phyloP scores from a whole-genome alignment of 2,329 filamentous ascomycete species.

The Epichloe gansuensis region DNA sequence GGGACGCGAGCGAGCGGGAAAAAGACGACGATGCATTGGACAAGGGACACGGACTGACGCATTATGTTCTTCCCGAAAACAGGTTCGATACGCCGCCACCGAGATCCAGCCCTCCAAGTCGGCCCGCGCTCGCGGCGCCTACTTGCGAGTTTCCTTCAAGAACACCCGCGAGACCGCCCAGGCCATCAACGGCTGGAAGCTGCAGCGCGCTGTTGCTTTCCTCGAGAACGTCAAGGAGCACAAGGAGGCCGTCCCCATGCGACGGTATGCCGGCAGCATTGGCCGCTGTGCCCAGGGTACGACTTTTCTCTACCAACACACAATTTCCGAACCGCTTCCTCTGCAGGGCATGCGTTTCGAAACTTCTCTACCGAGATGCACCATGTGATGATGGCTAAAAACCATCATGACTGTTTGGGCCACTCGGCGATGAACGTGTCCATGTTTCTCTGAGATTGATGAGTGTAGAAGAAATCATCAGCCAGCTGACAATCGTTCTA shows the following conservation, averaged over 20 bases:
- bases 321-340: neutral
- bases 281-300: constrained; percentile 96
- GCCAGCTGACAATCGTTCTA: constrained; percentile 15
- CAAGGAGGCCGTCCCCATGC: constrained; percentile 96
- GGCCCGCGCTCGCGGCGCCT: constrained; percentile 95
- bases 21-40: neutral
- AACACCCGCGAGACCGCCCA: constrained; percentile 99
- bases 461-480: neutral
- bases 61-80: constrained; percentile 11
- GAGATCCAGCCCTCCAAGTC: constrained; percentile 82
- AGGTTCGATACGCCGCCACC: constrained; percentile 95
- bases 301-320: constrained; percentile 24
- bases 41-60: constrained; percentile 12
- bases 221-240: constrained; percentile 97
- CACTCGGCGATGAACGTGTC: neutral
- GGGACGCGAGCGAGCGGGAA: neutral
- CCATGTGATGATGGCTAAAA: neutral
- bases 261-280: constrained; percentile 91
- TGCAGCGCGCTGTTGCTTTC: constrained; percentile 89
- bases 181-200: constrained; percentile 98
- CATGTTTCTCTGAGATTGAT: neutral
- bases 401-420: neutral
- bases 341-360: neutral
- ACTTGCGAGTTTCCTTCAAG: constrained; percentile 99
- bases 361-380: neutral